A percentile compares a stretch with the other conserved stretches of the same genome.
Evolutionary conservation across 495 filamentous ascomycete genomes (phyloP).

Genomic region (Hypoxylon fuscum): DNA sequence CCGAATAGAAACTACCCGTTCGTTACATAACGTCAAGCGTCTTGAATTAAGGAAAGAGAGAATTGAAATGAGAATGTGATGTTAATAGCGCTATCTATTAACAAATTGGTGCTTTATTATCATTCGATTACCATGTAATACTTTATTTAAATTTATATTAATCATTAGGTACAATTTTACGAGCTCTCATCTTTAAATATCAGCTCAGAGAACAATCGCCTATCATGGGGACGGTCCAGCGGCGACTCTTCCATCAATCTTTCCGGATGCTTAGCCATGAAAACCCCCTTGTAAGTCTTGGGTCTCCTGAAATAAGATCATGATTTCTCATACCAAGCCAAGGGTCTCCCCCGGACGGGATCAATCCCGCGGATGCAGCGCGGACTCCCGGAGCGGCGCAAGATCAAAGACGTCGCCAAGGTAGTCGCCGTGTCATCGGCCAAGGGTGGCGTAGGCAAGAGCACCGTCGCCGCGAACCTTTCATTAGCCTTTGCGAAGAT

Average conservation of each 20-base stretch:
- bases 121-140: too few relatives aligned
- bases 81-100: too few relatives aligned
- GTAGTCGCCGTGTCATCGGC: conserved; percentile 93
- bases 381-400: conserved; percentile 81
- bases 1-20: too few relatives aligned
- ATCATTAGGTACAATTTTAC: too few relatives aligned
- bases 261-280: conserved; percentile 77
- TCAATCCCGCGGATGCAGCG: conserved; percentile 83
- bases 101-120: too few relatives aligned
- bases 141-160: too few relatives aligned
- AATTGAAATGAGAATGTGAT: too few relatives aligned
- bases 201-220: too few relatives aligned
- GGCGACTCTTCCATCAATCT: conserved; percentile 74
- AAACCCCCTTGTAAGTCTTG: conserved; percentile 77
- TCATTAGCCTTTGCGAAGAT: conserved; percentile 83
- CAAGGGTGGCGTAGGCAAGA: conserved; percentile 97
- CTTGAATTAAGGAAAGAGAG: too few relatives aligned
- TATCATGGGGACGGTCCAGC: conserved; percentile 57
- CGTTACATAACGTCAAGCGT: too few relatives aligned
- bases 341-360: conserved; percentile 86
- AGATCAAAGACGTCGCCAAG: conserved; percentile 83
- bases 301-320: not conserved
- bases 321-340: conserved; percentile 22
- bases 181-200: too few relatives aligned
- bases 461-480: conserved; percentile 91